Percentiles rank a stretch among this genome's conserved stretches.
Conservation (phyloP, 768 basidiomycete genomes). For the Psilocybe subaeruginosa region DNA sequence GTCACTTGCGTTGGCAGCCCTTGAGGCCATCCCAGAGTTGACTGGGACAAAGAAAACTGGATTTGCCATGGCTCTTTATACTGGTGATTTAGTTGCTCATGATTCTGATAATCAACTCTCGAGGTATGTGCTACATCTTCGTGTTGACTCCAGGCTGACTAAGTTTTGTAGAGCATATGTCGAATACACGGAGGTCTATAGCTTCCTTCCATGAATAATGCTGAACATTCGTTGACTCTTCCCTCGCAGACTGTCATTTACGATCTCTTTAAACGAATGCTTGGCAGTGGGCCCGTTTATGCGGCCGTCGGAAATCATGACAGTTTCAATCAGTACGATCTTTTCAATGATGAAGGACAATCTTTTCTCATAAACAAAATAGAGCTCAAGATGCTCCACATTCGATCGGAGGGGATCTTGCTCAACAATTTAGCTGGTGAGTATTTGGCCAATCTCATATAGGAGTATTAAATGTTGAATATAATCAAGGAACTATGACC, state of each 20-base stretch:
- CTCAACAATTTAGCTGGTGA: slow-evolving; percentile 68
- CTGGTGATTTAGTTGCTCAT: slow-evolving; percentile 77
- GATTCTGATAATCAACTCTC: slow-evolving; percentile 68
- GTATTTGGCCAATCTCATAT: slow-evolving; percentile 7
- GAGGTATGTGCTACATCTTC: slow-evolving; percentile 36
- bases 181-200: slow-evolving; percentile 61
- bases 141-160: not conserved
- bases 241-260: slow-evolving; percentile 60
- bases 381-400: slow-evolving; percentile 67
- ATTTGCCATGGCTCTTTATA: slow-evolving; percentile 69
- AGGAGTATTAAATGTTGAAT: not conserved
- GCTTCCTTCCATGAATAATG: not conserved
- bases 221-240: not conserved
- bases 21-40: slow-evolving; percentile 70
- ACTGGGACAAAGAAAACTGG: slow-evolving; percentile 62
- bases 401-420: slow-evolving; percentile 55
- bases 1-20: slow-evolving; percentile 58
- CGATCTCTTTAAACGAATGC: slow-evolving; percentile 63
- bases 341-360: not conserved
- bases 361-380: not conserved
- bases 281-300: slow-evolving; percentile 74
- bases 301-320: slow-evolving; percentile 81
- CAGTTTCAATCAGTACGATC: slow-evolving; percentile 61
- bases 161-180: slow-evolving; percentile 50
- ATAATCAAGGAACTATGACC: slow-evolving; percentile 70